Base-by-base conservation (phyloP, 2,329 filamentous ascomycete genomes). In the Ilyonectria destructans region DNA sequence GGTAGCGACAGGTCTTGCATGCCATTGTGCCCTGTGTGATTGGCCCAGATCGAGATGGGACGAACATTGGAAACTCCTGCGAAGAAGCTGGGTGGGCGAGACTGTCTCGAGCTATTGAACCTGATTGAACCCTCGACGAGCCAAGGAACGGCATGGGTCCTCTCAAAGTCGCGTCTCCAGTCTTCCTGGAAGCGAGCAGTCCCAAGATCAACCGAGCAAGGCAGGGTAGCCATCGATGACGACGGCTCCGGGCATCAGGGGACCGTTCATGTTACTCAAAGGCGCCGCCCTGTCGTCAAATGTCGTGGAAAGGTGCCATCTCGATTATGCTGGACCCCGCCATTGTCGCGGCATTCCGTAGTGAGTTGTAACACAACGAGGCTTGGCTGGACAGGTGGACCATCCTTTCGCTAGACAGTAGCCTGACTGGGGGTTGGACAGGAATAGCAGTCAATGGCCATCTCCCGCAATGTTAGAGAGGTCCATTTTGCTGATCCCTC, bases 281-380 rank as follows among this genome's bases (percentile, higher is more conserved):
- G 29, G 8, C 29, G 29, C 10, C 29, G 49, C 49, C 29, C 48
- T 52, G 26, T 17, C 49, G 26, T 33, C 49, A 52, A 52, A 13
- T 33, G 33, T 46, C 56, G 64, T 56, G 49, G 45, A 52, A 62
- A 52, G 60, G 48, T 62, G 60, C 58, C 60, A 70, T 74, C 58
- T 68, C 61, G 56, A 71, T 73, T 26, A 54, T 48, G 56, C 21
- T 46, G 64, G 61, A 46, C 19, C 43, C 54, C 51, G 49, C 54
- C 45, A 33, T 46, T 49, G 23, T 45, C 40, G 45, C 58, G 54
- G 46, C 29, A 35, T 40, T 17, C 17, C 37, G 52, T 58, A 48
- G 31, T 12, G 12, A 33, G 31, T 33, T 33, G 31, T 33, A 33
- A 33, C 31, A 48, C 56, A 62, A 66, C 63, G 63, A 69, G 68